Conservation (phyloP, 2,329 filamentous ascomycete species). For the Cercospora berteroae region DNA sequence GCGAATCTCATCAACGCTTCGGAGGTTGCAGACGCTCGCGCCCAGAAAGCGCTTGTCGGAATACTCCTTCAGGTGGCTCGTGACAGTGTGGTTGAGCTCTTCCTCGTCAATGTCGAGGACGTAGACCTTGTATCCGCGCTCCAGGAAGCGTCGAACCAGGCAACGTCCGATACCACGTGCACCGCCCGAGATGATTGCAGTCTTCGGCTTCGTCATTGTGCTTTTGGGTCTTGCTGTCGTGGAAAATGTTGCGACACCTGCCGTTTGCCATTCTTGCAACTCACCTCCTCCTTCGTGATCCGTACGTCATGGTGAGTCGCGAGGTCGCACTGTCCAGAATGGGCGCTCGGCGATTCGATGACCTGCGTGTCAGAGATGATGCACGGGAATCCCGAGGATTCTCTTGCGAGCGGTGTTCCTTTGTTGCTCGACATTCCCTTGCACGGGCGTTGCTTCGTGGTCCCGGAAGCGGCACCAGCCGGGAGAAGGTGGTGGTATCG, state of each 20-base stretch:
- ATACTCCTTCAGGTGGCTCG: constrained; percentile 33
- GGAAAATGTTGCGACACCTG: neutral
- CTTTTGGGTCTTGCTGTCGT: neutral
- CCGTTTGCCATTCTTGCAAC: neutral
- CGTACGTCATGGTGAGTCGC: constrained; percentile 4
- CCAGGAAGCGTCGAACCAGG: constrained; percentile 38
- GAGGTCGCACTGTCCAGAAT: neutral
- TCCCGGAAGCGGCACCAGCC: neutral
- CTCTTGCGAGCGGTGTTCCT: neutral
- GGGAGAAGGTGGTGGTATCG: neutral
- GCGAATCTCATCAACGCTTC: constrained; percentile 35
- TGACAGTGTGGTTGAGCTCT: constrained; percentile 40
- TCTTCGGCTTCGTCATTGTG: constrained; percentile 14
- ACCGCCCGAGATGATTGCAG: constrained; percentile 35
- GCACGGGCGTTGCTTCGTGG: neutral
- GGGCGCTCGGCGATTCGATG: neutral
- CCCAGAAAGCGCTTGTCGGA: constrained; percentile 18
- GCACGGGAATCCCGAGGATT: neutral
- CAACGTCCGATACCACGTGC: constrained; percentile 39
- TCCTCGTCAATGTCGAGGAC: constrained; percentile 41
- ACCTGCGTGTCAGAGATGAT: neutral
- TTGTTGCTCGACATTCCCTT: neutral
- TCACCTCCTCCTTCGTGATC: neutral
- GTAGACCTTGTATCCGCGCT: constrained; percentile 41
- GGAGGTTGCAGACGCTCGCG: constrained; percentile 35